Base-by-base conservation (phyloP, 495 filamentous ascomycete genomes). In the Stereocaulon alpinum region DNA sequence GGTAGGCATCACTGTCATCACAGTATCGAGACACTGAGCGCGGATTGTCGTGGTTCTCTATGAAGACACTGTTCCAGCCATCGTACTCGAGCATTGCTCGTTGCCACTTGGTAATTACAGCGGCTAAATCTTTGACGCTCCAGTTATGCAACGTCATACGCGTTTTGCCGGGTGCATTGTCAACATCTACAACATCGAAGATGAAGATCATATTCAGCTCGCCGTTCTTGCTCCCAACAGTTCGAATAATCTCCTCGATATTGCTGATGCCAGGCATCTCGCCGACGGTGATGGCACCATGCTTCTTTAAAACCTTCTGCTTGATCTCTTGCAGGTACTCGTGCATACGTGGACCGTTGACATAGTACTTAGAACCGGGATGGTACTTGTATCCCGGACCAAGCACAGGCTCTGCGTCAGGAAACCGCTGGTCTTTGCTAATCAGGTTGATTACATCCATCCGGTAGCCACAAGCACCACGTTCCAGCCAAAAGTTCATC, bases 401-500 rank as follows among this genome's bases (percentile, higher is more conserved):
- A 32, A 73, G 76, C 41, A 81, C 70, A 0, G 83, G 74, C 50
- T 70, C 62, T 54, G 72, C 76, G 55, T 73, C 69, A 14, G 62
- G 62, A 10, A 61, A 79, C 0, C 67, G 71, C 24, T 70, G 74
- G 3, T 72, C 74, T 62, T 88, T 88, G 63, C 76, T 81, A 51
- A 82, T 79, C 7, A 82, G 66, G 60, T 86, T 86, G 45, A 86
- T 81, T 2, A 74, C 74, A 63, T 86, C 83, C 84, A 59, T 59
- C 32, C 85, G 72, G 64, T 87, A 87, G 2, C 85, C 85, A 62
- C 82, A 79, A 4, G 80, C 76, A 1, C 80, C 81, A 24, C 74
- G 78, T 34, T 83, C 72, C 0, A 86, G 75, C 85, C 86, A 88
- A 69, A 85, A 87, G 17, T 73, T 65, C 76, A 88, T 83, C 29